phyloP scores from a whole-genome alignment of 2,329 filamentous ascomycete species.

The Xenoacremonium recifei region DNA sequence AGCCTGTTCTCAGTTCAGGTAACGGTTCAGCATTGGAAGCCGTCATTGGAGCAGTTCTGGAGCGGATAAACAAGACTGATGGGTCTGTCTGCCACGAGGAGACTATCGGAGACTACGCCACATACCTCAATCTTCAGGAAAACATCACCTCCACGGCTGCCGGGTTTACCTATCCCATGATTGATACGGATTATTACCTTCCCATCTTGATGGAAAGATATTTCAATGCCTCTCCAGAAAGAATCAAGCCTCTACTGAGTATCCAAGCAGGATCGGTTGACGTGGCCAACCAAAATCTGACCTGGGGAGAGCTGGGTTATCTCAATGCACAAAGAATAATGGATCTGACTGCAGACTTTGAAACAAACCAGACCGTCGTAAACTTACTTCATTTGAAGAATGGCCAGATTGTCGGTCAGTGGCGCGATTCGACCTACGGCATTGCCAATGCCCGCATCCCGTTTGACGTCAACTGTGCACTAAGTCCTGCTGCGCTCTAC shows the following conservation, averaged over 20 bases:
- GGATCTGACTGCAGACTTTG: constrained; percentile 53
- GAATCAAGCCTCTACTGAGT: constrained; percentile 35
- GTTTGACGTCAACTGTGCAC: constrained; percentile 63
- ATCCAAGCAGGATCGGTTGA: constrained; percentile 46
- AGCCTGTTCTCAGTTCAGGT: constrained; percentile 56
- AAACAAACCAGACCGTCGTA: constrained; percentile 44
- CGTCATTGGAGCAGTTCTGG: constrained; percentile 58
- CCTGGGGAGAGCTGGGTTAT: constrained; percentile 50
- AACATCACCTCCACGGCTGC: constrained; percentile 52
- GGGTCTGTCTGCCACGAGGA: constrained; percentile 65
- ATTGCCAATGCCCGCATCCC: constrained; percentile 62
- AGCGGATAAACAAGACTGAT: constrained; percentile 58
- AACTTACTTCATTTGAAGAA: constrained; percentile 60
- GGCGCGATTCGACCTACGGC: constrained; percentile 61
- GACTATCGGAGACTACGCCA: constrained; percentile 64
- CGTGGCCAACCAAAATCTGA: constrained; percentile 48
- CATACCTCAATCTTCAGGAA: constrained; percentile 54
- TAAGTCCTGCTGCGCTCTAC: constrained; percentile 59
- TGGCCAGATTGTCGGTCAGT: constrained; percentile 56
- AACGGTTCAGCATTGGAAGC: constrained; percentile 57
- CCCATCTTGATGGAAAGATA: constrained; percentile 58
- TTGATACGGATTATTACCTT: constrained; percentile 63
- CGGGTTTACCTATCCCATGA: constrained; percentile 58
- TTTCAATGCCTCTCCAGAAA: constrained; percentile 44
- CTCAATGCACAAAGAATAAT: constrained; percentile 59